Percentiles rank a stretch among this genome's conserved stretches.
These are phyloP conservation scores for Thelephora terrestris DNA, from an alignment of 1,284 basidiomycete genomes.

Conservation along the genomic window DNA sequence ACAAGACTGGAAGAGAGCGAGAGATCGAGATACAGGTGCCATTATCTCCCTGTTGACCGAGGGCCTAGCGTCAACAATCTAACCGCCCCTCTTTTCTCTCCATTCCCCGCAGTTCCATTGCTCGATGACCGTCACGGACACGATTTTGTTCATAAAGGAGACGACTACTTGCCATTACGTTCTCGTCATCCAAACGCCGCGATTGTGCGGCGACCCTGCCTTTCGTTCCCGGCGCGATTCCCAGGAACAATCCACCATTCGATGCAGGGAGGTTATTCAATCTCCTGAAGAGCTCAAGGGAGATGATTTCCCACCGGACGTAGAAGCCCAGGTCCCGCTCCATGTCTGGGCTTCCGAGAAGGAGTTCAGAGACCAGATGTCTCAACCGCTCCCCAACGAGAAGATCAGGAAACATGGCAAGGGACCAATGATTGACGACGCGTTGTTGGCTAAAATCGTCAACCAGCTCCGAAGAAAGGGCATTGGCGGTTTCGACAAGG, in stretches of 20 bases:
- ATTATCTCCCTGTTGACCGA: conserved; percentile 1
- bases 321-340: neutral
- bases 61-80: neutral
- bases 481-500: conserved; percentile 1
- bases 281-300: conserved; percentile 21
- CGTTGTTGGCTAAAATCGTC: neutral
- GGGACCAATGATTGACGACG: neutral
- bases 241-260: conserved; percentile 56
- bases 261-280: conserved; percentile 63
- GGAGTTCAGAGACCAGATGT: neutral
- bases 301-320: conserved; percentile 24
- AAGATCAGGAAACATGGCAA: neutral
- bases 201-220: conserved; percentile 83
- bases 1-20: conserved; percentile 77
- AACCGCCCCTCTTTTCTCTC: conserved; percentile 1
- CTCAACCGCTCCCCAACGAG: too few species aligned
- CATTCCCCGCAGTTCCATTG: conserved; percentile 70
- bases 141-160: conserved; percentile 86
- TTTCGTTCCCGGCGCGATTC: conserved; percentile 70
- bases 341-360: conserved; percentile 2
- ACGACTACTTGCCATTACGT: conserved; percentile 86
- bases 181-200: conserved; percentile 85
- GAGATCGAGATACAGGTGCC: conserved; percentile 88
- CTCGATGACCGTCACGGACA: conserved; percentile 81
- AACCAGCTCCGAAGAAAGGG: neutral